Base-by-base conservation (phyloP, 2,329 filamentous ascomycete genomes). In the Neodidymelliopsis sp. region DNA sequence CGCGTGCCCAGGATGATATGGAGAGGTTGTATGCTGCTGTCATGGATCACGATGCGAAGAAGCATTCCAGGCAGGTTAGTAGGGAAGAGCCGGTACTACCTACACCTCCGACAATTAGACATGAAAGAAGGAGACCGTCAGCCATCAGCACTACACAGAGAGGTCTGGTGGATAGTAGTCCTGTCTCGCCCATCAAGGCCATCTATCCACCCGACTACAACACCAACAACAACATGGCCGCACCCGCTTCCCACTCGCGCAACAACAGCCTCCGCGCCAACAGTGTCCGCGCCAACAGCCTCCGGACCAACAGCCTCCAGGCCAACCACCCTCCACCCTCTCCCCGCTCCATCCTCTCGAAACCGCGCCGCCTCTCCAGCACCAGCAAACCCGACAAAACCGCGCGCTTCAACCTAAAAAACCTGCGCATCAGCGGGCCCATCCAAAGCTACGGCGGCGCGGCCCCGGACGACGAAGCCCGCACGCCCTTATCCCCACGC, bases 1-100 rank as follows among this genome's bases (percentile, higher is more conserved):
- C 82, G 65, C 87, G 87, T 77, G 86, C 90, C 56, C 86, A 94
- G 72, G 81, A 87, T 57, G 89, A 96, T 70, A 85, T 97, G 73
- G 91, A 96, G 72, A 85, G 90, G 63, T 85, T 97, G 70, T 97
- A 97, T 75, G 91, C 87, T 54, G 88, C 91, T 60, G 92, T 96
- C 56, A 88, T 96, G 86, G 90, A 91, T 71, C 89, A 96, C 62
- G 92, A 97, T 57, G 81, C 79, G 34, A 75, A 77, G 55, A 80
- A 77, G 52, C 62, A 66, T 20, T 63, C 62, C 22, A 63, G 67
- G n/a, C 62, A 64, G 29, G 53, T 60, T 39, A 68, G 62, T 45
- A 54, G 53, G 42, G 62, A 67, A 27, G 60, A 65, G 16, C 39
- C 59, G 15, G 57, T 62, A 15, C 19, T 37, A 13, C 25, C 20